Evolutionary conservation across 1,284 basidiomycete species (phyloP), one percentile per base, ranked within the genome.

Genomic region (Pyrrhoderma lamaoense): DNA sequence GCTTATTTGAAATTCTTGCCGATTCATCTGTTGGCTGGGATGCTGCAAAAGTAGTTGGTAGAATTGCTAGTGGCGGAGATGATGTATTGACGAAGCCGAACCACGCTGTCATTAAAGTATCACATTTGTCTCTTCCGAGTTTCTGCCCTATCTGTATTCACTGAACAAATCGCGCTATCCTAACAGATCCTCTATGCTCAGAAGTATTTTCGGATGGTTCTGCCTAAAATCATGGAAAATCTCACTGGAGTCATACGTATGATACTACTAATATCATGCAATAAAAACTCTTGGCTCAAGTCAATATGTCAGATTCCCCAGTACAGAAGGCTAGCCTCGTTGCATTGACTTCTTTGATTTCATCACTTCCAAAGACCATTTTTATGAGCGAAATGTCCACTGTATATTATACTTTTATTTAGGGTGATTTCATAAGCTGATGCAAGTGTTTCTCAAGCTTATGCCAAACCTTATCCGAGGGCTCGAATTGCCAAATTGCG

Each of bases 401-500:
- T 13, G 90, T 90, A 52, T 52, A 79, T 63, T 8, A 3, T 42
- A 19, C 16, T 19, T 40, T 22, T 52, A 56, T 13, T 40, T 11
- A 37, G 9, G 11, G 16, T 18, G 49, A 42, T 9, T 39, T 57
- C 27, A 18, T 36, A 42, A 34, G n/a, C n/a, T n/a, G n/a, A n/a
- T n/a, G n/a, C n/a, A n/a, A n/a, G n/a, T n/a, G n/a, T n/a, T 31
- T 51, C n/a, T 61, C 19, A 62, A 95, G 86, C 76, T 98, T 13
- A 80, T 97, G 58, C 93, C 95, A 0, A 72, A 98, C 14, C 76
- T 99, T 1, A 72, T 99, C 43, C 89, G 89, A 18, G 86, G 90
- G 1, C 77, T 99, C 5, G 78, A 86, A 36, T 70, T 96, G 1
- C 79, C 82, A 1, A 85, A 93, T 63, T 65, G 78, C 3, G 74